Evolutionary conservation across 2,329 filamentous ascomycete genomes (phyloP), one percentile per base, ranked within the genome.

Genomic region (Fusarium penzigii): DNA sequence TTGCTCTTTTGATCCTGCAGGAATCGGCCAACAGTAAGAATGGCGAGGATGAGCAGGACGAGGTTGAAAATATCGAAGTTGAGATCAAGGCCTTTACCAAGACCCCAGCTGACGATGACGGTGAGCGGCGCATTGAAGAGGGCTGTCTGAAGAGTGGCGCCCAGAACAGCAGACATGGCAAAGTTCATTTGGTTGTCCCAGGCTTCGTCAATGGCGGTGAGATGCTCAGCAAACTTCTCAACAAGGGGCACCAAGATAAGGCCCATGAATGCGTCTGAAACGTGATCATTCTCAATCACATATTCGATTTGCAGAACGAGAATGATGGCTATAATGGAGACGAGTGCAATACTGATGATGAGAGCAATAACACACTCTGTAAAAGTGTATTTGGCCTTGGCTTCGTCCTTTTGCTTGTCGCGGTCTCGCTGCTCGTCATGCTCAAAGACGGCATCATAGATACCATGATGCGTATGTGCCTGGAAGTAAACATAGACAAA

Each of bases 21-120:
- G 72, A 96, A 96, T 56, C 91, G 90, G 1, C 92, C 91, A 38
- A 96, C 89, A 0, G 92, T 90, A 40, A 97, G 77, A 63, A 96
- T 93, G 29, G 90, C 84, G 20, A 97, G 79, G 51, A 97, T 84
- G 9, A 97, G 77, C 57, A 95, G 80, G 51, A 88, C 82, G 17
- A 95, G 81, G 74, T 95, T 90, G 76, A 96, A 96, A 13, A 92
- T 79, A 62, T 94, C 89, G 68, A 96, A 96, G 67, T 91, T 87
- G 47, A 96, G 78, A 57, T 89, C 85, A 82, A 97, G 90, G 6
- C 77, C 66, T 62, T 85, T 85, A 51, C 73, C 72, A 36, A 92
- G 72, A 17, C 88, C 87, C 92, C 92, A 97, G 42, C 88, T 90
- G 44, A 95, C 87, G 38, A 96, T 79, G 34, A 96, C 85, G 8